phyloP scores from a whole-genome alignment of 2,329 filamentous ascomycete genomes.

The Ceratocystis ficicola region DNA sequence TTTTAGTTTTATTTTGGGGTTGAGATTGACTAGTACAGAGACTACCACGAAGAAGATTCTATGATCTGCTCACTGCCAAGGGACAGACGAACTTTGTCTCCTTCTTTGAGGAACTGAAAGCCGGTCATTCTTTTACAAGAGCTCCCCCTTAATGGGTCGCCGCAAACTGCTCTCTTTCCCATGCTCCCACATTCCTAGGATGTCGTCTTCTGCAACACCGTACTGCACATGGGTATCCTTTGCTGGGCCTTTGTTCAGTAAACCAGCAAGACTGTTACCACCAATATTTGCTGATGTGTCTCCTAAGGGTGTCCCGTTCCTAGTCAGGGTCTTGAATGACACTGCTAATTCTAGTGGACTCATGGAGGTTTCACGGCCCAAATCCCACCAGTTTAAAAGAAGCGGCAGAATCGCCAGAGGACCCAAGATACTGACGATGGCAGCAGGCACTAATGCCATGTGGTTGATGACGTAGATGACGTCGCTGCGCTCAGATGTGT shows the following conservation, averaged over 20 bases:
- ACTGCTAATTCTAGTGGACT: not conserved
- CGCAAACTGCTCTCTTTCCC: not conserved
- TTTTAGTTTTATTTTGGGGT: not conserved
- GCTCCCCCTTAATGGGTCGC: not conserved
- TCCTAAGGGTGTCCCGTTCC: not conserved
- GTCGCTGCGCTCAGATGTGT: not conserved
- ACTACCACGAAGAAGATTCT: not conserved
- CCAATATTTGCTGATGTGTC: not conserved
- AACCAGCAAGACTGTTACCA: not conserved
- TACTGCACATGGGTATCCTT: not conserved
- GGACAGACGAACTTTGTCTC: not conserved
- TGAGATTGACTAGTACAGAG: not conserved
- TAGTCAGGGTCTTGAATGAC: not conserved
- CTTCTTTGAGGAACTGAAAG: not conserved
- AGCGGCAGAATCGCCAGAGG: not conserved
- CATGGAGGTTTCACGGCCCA: not conserved
- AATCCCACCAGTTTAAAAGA: not conserved
- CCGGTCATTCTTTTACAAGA: not conserved
- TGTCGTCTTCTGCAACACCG: not conserved
- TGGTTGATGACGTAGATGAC: slow-evolving; percentile 6
- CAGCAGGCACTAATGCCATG: not conserved
- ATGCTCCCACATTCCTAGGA: not conserved
- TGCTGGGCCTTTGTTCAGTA: not conserved
- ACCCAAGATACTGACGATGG: not conserved
- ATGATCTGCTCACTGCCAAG: not conserved